These are phyloP conservation scores for Leccinum pellstonianum DNA, from an alignment of 768 basidiomycete genomes.

Conservation along the genomic window DNA sequence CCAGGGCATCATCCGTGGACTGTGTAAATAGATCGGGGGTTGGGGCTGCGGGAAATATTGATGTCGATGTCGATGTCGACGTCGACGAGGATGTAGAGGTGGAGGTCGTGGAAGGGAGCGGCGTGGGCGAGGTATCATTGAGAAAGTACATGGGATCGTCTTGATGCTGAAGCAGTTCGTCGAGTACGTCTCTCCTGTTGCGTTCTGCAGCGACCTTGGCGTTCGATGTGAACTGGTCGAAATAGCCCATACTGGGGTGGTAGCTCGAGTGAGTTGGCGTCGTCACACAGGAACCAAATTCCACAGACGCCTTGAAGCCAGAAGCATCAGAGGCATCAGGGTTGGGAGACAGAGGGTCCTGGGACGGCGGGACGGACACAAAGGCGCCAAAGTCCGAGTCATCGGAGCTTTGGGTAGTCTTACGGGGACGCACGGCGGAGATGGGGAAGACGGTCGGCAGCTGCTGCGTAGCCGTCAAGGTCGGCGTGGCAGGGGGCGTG, in stretches of 20 bases:
- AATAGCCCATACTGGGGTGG: slow-evolving; percentile 47
- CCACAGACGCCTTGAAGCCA: not conserved
- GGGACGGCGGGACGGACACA: slow-evolving; percentile 51
- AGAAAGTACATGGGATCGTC: slow-evolving; percentile 71
- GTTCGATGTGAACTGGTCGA: slow-evolving; percentile 56
- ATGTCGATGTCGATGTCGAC: not conserved
- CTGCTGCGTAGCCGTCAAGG: not conserved
- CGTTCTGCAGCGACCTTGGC: slow-evolving; percentile 55
- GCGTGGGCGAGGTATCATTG: slow-evolving; percentile 11
- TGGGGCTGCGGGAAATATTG: slow-evolving; percentile 16
- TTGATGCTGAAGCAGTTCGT: slow-evolving; percentile 64
- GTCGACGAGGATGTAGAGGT: not conserved
- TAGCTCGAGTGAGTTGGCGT: slow-evolving; percentile 8
- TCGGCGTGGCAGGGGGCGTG: slow-evolving; percentile 30
- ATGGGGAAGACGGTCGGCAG: not conserved
- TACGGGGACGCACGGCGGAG: slow-evolving; percentile 5
- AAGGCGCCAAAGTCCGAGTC: slow-evolving; percentile 63
- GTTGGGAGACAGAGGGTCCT: slow-evolving; percentile 42
- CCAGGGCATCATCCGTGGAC: slow-evolving; percentile 36
- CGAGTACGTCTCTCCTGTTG: slow-evolving; percentile 52
- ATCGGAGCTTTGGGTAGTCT: slow-evolving; percentile 25
- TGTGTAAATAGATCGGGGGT: slow-evolving; percentile 35
- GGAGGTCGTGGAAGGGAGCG: slow-evolving; percentile 9
- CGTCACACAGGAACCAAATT: not conserved
- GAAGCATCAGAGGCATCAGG: not conserved